Evolutionary conservation across 179 eudicot genomes (phyloP).

Genomic region (Spinacia oleracea): DNA sequence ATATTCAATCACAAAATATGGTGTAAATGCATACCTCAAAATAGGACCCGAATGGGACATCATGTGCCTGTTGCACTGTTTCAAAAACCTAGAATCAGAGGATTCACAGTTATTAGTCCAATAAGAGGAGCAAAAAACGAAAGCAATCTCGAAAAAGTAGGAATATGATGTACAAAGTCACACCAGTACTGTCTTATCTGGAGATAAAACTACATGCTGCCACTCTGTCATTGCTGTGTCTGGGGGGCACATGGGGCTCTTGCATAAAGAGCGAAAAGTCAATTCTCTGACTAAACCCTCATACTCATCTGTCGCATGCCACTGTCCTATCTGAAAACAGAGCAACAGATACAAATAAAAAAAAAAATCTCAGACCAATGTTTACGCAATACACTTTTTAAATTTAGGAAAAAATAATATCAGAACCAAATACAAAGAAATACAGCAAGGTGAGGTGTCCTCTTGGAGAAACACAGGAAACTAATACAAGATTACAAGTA

Average conservation of each 20-base stretch:
- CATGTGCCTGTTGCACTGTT: slow-evolving; percentile 95
- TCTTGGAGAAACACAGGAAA: no score
- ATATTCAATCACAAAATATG: not conserved
- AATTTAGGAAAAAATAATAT: no score
- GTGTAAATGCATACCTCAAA: slow-evolving; percentile 63
- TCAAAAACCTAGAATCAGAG: slow-evolving; percentile 66
- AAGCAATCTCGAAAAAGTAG: not conserved
- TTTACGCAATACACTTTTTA: no score
- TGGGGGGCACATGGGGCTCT: slow-evolving; percentile 90
- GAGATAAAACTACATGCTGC: slow-evolving; percentile 80
- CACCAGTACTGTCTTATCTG: slow-evolving; percentile 69
- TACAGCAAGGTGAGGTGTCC: no score
- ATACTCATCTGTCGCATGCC: slow-evolving; percentile 86
- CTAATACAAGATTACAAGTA: no score
- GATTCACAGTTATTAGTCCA: slow-evolving; percentile 5
- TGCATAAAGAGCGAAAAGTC: slow-evolving; percentile 68
- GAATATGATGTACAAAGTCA: slow-evolving; percentile 14
- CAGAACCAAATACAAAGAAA: no score
- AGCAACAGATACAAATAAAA: slow-evolving; percentile 3
- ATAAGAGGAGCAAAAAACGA: not conserved
- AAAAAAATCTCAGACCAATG: slow-evolving; percentile 14
- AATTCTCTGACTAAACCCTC: slow-evolving; percentile 94
- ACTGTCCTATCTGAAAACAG: slow-evolving; percentile 64
- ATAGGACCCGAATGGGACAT: slow-evolving; percentile 92
- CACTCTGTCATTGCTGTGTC: slow-evolving; percentile 90